Conservation (phyloP, 257 asterid species). For the Penstemon newberryi region DNA sequence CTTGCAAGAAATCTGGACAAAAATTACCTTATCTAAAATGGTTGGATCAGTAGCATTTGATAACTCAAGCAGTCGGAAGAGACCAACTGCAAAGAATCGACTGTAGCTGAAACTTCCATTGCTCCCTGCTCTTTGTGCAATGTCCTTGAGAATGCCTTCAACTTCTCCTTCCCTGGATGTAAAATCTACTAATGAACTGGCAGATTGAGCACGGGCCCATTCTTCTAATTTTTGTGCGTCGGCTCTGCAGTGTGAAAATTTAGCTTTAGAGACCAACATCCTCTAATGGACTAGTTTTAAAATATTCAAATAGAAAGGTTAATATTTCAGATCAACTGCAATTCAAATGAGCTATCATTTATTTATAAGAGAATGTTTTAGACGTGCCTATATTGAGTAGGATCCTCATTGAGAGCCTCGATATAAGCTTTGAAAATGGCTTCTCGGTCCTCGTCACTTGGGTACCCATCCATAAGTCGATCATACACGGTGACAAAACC, state of each 20-base stretch:
- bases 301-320: neutral
- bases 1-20: neutral
- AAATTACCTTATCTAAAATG: slow-evolving; percentile 68
- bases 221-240: slow-evolving; percentile 93
- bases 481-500: slow-evolving; percentile 93
- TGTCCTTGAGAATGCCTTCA: slow-evolving; percentile 68
- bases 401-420: slow-evolving; percentile 81
- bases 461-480: slow-evolving; percentile 94
- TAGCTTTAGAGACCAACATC: neutral
- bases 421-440: slow-evolving; percentile 85
- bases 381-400: slow-evolving; percentile 73
- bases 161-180: slow-evolving; percentile 82
- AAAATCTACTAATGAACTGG: slow-evolving; percentile 70
- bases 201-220: slow-evolving; percentile 78
- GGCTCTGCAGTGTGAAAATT: slow-evolving; percentile 39
- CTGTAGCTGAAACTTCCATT: slow-evolving; percentile 74
- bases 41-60: slow-evolving; percentile 86
- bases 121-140: slow-evolving; percentile 79
- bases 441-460: slow-evolving; percentile 72
- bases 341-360: neutral
- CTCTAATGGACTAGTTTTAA: neutral
- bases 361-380: neutral
- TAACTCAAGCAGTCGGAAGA: slow-evolving; percentile 89
- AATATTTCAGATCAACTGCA: neutral
- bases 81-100: slow-evolving; percentile 92